Percentiles rank a stretch among this genome's conserved stretches.
phyloP scores from a whole-genome alignment of 1,139 yeast species.

The Saccharomyces pastorianus region DNA sequence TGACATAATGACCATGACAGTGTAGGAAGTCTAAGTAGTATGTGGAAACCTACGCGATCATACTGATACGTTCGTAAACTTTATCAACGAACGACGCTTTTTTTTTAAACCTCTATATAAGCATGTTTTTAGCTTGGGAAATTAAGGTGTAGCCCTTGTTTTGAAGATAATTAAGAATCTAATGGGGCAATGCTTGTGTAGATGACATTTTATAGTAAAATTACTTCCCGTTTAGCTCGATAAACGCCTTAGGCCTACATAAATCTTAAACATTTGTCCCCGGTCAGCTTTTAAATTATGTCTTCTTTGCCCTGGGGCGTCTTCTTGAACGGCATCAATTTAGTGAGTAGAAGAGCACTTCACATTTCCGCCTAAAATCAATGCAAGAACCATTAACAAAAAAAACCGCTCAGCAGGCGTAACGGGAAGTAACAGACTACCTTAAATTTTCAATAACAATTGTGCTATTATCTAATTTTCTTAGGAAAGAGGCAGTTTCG shows the following conservation, averaged over 20 bases:
- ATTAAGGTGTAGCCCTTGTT: neutral
- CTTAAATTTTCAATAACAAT: neutral
- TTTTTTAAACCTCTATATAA: neutral
- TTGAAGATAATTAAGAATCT: neutral
- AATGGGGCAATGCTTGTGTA: neutral
- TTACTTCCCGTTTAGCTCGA: neutral
- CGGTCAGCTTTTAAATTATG: neutral
- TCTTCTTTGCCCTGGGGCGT: neutral
- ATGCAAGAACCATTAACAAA: neutral
- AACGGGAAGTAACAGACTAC: neutral
- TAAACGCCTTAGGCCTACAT: neutral
- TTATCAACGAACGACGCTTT: neutral
- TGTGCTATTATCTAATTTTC: neutral
- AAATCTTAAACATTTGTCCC: neutral
- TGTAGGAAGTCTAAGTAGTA: neutral
- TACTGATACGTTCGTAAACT: neutral
- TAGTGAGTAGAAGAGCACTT: neutral
- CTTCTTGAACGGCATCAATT: slow-evolving; percentile 1
- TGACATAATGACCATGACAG: neutral
- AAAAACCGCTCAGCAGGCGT: neutral
- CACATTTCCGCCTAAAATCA: neutral
- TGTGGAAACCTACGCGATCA: neutral
- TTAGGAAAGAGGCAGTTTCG: neutral
- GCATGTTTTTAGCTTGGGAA: neutral
- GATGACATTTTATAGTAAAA: neutral